phyloP scores from a whole-genome alignment of 257 asterid genomes.

The Parsonsia alboflavescens region DNA sequence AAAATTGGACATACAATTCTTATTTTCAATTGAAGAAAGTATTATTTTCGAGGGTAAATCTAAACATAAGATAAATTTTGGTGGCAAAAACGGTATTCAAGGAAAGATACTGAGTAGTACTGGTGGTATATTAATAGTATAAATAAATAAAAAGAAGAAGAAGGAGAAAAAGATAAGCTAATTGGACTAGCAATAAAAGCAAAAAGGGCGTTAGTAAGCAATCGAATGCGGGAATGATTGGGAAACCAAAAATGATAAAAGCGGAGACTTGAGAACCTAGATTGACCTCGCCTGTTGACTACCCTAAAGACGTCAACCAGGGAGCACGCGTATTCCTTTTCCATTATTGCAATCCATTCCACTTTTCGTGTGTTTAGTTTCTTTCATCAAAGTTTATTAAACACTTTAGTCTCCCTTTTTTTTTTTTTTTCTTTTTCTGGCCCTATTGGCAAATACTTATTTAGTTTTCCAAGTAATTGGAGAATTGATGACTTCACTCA shows the following conservation, averaged over 20 bases:
- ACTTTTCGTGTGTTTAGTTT: neutral
- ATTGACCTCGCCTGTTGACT: constrained; percentile 11
- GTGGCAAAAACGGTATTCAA: too few species aligned
- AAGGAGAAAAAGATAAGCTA: too few species aligned
- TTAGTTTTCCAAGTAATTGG: too few species aligned
- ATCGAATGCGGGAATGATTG: neutral
- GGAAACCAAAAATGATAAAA: neutral
- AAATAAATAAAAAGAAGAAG: too few species aligned
- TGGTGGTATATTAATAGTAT: too few species aligned
- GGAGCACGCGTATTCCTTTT: constrained; percentile 12
- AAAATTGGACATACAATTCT: too few species aligned
- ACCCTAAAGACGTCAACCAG: constrained; percentile 3
- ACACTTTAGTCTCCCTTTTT: neutral
- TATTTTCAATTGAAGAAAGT: too few species aligned
- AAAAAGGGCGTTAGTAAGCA: neutral
- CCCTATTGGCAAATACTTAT: too few species aligned
- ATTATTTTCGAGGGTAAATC: too few species aligned
- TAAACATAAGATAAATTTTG: too few species aligned
- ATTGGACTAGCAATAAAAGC: neutral
- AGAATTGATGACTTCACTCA: too few species aligned
- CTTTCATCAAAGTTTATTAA: neutral
- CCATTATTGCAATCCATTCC: neutral
- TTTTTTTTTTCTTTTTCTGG: neutral
- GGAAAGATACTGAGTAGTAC: too few species aligned
- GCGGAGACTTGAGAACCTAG: constrained; percentile 3